These are phyloP conservation scores for Colletotrichum lini DNA, from an alignment of 2,329 filamentous ascomycete species.

Conservation along the genomic window DNA sequence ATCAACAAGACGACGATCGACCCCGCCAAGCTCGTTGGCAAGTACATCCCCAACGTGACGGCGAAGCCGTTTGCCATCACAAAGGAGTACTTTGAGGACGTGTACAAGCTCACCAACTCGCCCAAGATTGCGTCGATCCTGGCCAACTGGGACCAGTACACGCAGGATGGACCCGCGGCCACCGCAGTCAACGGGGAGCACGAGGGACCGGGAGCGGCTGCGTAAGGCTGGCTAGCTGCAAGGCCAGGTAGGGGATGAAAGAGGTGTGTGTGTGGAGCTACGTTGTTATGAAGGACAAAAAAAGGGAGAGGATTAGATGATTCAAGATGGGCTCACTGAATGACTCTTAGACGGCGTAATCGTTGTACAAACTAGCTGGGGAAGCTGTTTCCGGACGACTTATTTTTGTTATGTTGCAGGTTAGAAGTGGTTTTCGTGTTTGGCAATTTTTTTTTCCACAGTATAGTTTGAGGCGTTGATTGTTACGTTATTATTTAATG, in stretches of 20 bases:
- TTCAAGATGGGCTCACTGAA: constrained; percentile 23
- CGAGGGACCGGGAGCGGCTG: constrained; percentile 59
- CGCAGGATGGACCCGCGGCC: constrained; percentile 61
- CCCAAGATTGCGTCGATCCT: constrained; percentile 83
- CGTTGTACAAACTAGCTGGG: constrained; percentile 36
- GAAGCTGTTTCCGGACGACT: constrained; percentile 23
- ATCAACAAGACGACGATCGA: constrained; percentile 99
- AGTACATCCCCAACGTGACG: constrained; percentile 99
- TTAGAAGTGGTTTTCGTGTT: constrained; percentile 21
- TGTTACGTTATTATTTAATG: constrained; percentile 13
- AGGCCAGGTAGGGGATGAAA: constrained; percentile 45
- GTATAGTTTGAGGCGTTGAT: constrained; percentile 27
- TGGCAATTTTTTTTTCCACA: background rate
- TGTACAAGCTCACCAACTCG: constrained; percentile 92
- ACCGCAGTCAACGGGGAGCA: constrained; percentile 58
- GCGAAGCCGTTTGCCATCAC: constrained; percentile 95
- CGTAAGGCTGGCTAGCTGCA: constrained; percentile 46
- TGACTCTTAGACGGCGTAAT: constrained; percentile 40
- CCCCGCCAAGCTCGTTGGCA: constrained; percentile 94
- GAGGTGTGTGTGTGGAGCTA: constrained; percentile 14
- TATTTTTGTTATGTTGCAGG: constrained; percentile 32
- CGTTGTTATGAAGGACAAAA: constrained; percentile 21
- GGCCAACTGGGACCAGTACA: constrained; percentile 87
- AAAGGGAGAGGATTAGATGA: constrained; percentile 16
- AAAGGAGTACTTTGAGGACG: constrained; percentile 99